Conservation (phyloP, 345 rosid genomes). For the Erucastrum elatum region DNA sequence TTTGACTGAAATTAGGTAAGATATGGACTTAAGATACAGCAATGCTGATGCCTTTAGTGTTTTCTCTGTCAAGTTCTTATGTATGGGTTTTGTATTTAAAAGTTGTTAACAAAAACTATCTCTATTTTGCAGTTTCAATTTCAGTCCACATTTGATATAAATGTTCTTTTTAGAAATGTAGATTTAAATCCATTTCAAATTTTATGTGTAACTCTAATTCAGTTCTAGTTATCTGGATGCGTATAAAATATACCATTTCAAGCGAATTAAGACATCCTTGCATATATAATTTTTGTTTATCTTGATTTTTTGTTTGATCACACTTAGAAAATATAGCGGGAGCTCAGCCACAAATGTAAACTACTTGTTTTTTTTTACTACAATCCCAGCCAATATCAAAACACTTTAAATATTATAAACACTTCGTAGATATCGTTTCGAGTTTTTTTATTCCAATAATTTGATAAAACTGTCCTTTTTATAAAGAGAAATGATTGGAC, state of each 20-base stretch:
- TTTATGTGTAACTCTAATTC: neutral
- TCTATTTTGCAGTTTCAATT: neutral
- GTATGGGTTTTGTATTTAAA: neutral
- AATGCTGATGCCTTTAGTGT: neutral
- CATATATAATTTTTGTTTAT: neutral
- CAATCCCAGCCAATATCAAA: neutral
- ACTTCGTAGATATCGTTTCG: neutral
- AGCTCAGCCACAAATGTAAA: neutral
- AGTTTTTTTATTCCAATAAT: neutral
- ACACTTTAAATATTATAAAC: neutral
- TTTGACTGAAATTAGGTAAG: too few species aligned
- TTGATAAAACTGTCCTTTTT: neutral
- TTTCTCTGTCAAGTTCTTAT: neutral
- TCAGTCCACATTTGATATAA: neutral
- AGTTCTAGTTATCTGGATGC: neutral
- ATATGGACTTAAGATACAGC: too few species aligned
- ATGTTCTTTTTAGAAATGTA: neutral
- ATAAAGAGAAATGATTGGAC: slow-evolving; percentile 8
- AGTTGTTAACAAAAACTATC: neutral
- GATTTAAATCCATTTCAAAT: neutral
- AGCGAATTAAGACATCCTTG: neutral
- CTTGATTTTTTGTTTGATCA: neutral
- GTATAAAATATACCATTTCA: neutral
- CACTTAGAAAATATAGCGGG: neutral
- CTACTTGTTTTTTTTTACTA: neutral